phyloP scores from a whole-genome alignment of 305 asterid genomes.

The Fraxinus xanthoxyloides region DNA sequence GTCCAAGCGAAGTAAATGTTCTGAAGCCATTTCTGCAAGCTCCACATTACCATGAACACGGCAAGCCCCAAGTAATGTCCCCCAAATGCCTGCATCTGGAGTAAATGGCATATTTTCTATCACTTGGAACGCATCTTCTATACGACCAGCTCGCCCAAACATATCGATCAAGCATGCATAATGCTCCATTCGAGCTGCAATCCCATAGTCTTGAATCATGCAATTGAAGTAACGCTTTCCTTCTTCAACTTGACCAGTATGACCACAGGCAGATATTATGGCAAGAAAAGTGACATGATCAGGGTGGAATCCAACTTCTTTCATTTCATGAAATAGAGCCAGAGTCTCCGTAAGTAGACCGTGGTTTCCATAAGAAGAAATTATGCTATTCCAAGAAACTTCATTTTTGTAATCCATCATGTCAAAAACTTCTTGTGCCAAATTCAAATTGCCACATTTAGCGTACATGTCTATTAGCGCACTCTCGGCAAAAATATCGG shows the following conservation, averaged over 20 bases:
- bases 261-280: conserved; percentile 73
- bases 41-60: conserved; percentile 67
- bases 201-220: conserved; percentile 51
- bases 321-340: conserved; percentile 50
- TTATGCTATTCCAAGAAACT: conserved; percentile 91
- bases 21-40: conserved; percentile 76
- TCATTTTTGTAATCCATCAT: conserved; percentile 54
- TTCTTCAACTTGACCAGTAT: conserved; percentile 68
- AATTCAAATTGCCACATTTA: conserved; percentile 64
- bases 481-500: conserved; percentile 57
- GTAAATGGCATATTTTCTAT: conserved; percentile 58
- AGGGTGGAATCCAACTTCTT: conserved; percentile 50
- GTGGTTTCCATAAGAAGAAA: conserved; percentile 83
- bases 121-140: conserved; percentile 51
- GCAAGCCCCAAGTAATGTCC: conserved; percentile 75
- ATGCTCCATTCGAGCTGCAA: conserved; percentile 67
- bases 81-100: conserved; percentile 92
- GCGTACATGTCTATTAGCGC: conserved; percentile 78
- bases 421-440: conserved; percentile 58
- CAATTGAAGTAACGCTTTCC: conserved; percentile 49
- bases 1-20: conserved; percentile 54
- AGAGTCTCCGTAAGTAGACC: conserved; percentile 48
- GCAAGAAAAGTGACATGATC: conserved; percentile 81
- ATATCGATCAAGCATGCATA: conserved; percentile 80
- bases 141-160: conserved; percentile 64